Percentiles rank a stretch among this genome's conserved stretches.
phyloP scores from a whole-genome alignment of 2,329 filamentous ascomycete genomes.

The Stachybotrys echinatus region DNA sequence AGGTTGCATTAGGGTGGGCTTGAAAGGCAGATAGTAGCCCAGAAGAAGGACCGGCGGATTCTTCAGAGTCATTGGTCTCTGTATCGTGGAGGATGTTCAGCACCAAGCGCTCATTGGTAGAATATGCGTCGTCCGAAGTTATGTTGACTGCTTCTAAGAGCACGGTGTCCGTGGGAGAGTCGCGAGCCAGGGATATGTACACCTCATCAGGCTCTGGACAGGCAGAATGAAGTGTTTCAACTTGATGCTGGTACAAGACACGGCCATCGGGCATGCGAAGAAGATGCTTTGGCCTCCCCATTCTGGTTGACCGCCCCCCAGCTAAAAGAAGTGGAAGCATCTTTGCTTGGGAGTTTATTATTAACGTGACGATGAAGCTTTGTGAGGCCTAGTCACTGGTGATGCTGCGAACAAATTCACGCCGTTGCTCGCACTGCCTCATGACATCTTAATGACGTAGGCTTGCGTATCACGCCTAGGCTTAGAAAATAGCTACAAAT shows the following conservation, averaged over 20 bases:
- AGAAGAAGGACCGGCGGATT: neutral
- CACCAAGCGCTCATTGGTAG: neutral
- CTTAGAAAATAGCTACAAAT: no score
- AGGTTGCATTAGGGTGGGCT: neutral
- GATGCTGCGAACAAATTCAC: neutral
- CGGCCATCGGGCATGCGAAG: neutral
- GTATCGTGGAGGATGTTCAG: neutral
- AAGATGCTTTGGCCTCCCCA: constrained; percentile 1
- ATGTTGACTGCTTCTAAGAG: neutral
- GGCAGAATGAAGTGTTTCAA: neutral
- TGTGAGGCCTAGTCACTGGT: neutral
- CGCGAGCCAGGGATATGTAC: neutral
- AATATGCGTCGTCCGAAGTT: neutral
- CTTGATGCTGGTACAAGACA: neutral
- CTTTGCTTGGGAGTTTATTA: neutral
- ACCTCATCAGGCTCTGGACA: neutral
- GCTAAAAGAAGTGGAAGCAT: neutral
- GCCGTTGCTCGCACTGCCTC: neutral
- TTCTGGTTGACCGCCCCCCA: neutral
- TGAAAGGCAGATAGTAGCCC: neutral
- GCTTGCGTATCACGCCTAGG: no score
- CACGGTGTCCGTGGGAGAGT: neutral
- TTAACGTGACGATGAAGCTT: neutral
- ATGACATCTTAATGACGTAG: neutral
- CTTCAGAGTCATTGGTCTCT: neutral